phyloP scores from a whole-genome alignment of 495 filamentous ascomycete species.

The Penicillium diatomitis region DNA sequence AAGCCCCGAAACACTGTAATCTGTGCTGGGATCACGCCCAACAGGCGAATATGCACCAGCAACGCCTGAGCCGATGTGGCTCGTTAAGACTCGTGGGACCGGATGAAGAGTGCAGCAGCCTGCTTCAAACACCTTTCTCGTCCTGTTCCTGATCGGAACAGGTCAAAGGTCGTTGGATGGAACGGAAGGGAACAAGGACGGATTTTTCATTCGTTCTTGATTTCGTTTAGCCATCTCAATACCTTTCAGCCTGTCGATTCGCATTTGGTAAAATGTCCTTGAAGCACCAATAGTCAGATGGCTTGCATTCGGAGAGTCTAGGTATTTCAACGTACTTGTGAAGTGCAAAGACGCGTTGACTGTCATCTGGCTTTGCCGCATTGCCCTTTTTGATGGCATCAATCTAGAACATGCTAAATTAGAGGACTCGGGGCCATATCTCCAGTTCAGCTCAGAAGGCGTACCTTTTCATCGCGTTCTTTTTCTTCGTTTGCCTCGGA shows the following conservation, averaged over 20 bases:
- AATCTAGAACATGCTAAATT: constrained; percentile 15
- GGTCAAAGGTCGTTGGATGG: constrained; percentile 54
- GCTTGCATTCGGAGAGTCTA: background rate
- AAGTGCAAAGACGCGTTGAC: constrained; percentile 72
- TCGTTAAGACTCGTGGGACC: too few species aligned
- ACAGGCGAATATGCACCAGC: too few species aligned
- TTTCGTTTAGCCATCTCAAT: constrained; percentile 74
- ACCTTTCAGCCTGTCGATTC: constrained; percentile 68
- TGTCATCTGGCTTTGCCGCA: constrained; percentile 29
- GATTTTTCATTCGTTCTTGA: constrained; percentile 69
- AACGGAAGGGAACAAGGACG: constrained; percentile 73
- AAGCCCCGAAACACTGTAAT: too few species aligned
- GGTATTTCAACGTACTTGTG: constrained; percentile 53
- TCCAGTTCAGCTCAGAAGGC: background rate
- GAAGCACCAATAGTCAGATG: background rate
- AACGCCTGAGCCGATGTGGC: too few species aligned
- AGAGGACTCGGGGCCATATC: too few species aligned
- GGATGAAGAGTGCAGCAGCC: too few species aligned
- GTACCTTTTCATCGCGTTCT: constrained; percentile 48
- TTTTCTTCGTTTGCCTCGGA: constrained; percentile 33
- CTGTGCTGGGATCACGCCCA: too few species aligned
- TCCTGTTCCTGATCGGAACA: too few species aligned
- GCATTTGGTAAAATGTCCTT: constrained; percentile 80
- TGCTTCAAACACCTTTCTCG: too few species aligned
- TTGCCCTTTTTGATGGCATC: constrained; percentile 28